Base-by-base conservation (phyloP, 1,284 basidiomycete species). In the Cystobasidiaceae sp. region DNA sequence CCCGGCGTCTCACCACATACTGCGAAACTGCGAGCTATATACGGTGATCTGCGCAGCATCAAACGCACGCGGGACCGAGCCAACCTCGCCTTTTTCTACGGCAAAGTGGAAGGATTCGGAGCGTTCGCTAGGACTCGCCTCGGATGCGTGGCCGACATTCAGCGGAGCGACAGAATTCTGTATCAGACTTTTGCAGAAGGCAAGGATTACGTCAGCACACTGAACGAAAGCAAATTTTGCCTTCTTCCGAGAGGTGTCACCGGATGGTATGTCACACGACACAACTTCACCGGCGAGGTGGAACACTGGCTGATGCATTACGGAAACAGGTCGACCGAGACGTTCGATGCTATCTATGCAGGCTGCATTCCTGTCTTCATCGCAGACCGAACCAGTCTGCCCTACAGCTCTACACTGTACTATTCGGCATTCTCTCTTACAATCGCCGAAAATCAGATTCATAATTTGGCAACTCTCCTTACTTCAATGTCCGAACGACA, bases 301-400 rank as follows among this genome's bases (percentile, higher is more conserved):
- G 17, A n/a, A 27, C 21, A n/a, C 7, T 13, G 39, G 43, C 25
- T 43, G 27, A 25, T 60, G 23, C 4, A 17, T 11, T 19, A n/a
- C 21, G 25, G 11, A 19, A 17, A 19, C 45, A 72, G 79, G 79
- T 77, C 79, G 3, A 77, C 78, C 7, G 75, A 78, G n/a, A 74
- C 76, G 3, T 77, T 75, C 70, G 79, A 80, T 67, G 78, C 78
- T n/a, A 78, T 80, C 54, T 80, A 75, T 66, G 78, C 79, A 8
- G 79, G 79, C 43, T 80, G 79, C 71, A 80, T 80, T 45, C 79
- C 79, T 11, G 77, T 79, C 49, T 75, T 80, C 51, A 76, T 78
- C 46, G 75, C 76, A 64, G 79, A 80, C 68, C 76, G 76, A 9
- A 74, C 76, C 13, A 75, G 78, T 64, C 78, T 77, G 70, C 79